Evolutionary conservation across 345 rosid genomes (phyloP).

Genomic region (Eutrema japonicum): DNA sequence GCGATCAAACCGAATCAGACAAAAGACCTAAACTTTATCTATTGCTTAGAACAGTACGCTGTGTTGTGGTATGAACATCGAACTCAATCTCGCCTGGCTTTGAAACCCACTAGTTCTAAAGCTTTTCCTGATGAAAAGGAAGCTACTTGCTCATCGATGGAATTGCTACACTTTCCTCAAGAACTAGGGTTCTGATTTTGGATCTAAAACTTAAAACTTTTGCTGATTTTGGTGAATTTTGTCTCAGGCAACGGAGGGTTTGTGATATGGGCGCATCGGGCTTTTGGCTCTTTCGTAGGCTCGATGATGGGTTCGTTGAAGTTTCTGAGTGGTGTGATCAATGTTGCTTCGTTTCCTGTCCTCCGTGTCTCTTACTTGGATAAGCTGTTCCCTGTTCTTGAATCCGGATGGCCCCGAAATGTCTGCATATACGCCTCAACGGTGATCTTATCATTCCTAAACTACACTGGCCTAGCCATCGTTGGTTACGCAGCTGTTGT

Average conservation of each 20-base stretch:
- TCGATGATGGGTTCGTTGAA: slow-evolving; percentile 88
- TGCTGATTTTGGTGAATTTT: not conserved
- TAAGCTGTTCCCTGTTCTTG: slow-evolving; percentile 51
- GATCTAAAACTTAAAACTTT: not conserved
- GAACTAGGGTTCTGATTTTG: not conserved
- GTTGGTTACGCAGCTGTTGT: slow-evolving; percentile 78
- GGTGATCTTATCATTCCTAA: slow-evolving; percentile 55
- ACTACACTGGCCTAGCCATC: slow-evolving; percentile 69
- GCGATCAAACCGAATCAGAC: not conserved
- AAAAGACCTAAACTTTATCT: slow-evolving; percentile 7
- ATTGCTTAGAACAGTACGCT: not conserved
- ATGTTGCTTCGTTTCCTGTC: slow-evolving; percentile 76
- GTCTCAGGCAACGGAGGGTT: slow-evolving; percentile 73
- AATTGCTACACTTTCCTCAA: not conserved
- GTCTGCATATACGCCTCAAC: slow-evolving; percentile 55
- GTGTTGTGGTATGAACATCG: slow-evolving; percentile 1
- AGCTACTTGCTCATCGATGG: slow-evolving; percentile 13
- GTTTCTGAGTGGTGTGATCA: slow-evolving; percentile 77
- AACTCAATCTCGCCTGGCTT: not conserved
- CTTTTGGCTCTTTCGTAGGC: slow-evolving; percentile 76
- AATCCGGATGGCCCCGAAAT: slow-evolving; percentile 63
- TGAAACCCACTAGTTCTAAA: not conserved
- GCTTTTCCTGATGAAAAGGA: slow-evolving; percentile 6
- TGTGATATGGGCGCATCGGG: slow-evolving; percentile 80
- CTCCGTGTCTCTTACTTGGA: slow-evolving; percentile 69